Conservation (phyloP, 441 rosid species). For the Erysimum pusillum region DNA sequence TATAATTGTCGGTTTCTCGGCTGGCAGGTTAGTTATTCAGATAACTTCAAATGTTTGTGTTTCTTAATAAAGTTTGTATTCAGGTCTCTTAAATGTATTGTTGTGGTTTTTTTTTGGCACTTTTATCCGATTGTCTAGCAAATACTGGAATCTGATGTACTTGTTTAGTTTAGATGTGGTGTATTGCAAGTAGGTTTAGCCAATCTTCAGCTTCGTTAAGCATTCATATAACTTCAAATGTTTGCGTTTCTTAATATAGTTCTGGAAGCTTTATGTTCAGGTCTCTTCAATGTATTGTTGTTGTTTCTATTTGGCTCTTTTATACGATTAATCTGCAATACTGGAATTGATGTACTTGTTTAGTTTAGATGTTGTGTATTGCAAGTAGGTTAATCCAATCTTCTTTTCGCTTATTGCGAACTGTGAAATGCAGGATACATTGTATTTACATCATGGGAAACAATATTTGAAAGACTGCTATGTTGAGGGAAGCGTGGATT, state of each 20-base stretch:
- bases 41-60: background rate
- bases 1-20: slow-evolving; percentile 96
- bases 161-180: background rate
- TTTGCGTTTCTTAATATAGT: background rate
- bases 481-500: slow-evolving; percentile 93
- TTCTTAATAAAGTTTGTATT: background rate
- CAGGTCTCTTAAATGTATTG: background rate
- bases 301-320: background rate
- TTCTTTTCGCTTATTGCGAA: slow-evolving; percentile 1
- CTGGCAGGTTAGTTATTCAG: slow-evolving; percentile 77
- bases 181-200: background rate
- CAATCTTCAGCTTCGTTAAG: slow-evolving; percentile 60
- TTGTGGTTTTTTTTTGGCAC: background rate
- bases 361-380: background rate
- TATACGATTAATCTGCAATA: background rate
- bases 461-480: slow-evolving; percentile 92
- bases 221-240: background rate
- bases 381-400: background rate
- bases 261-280: background rate
- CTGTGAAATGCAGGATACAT: slow-evolving; percentile 71
- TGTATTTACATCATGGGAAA: slow-evolving; percentile 91
- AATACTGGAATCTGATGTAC: slow-evolving; percentile 2
- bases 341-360: background rate
- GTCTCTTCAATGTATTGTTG: slow-evolving; percentile 1
- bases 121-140: background rate